phyloP scores from a whole-genome alignment of 495 filamentous ascomycete species.

The Haplographium delicatum region DNA sequence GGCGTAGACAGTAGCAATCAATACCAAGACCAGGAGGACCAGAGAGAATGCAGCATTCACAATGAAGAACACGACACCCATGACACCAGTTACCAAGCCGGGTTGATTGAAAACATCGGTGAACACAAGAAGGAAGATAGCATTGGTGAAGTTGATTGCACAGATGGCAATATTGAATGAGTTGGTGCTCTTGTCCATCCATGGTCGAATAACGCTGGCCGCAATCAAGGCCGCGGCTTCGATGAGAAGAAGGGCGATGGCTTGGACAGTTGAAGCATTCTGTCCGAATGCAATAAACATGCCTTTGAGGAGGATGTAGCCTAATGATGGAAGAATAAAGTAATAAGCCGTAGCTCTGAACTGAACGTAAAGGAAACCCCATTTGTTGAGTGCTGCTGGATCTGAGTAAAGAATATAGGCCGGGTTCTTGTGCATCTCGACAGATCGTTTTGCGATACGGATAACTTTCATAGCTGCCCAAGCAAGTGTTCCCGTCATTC shows the following conservation, averaged over 20 bases:
- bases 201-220: conserved; percentile 78
- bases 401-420: conserved; percentile 98
- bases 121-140: conserved; percentile 79
- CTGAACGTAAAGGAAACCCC: conserved; percentile 97
- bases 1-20: conserved; percentile 77
- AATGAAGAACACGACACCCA: conserved; percentile 92
- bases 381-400: conserved; percentile 87
- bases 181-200: conserved; percentile 99
- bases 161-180: conserved; percentile 93
- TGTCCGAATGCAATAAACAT: conserved; percentile 91
- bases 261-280: conserved; percentile 66
- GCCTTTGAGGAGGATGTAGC: conserved; percentile 77
- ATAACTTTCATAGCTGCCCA: conserved; percentile 92
- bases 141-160: conserved; percentile 85
- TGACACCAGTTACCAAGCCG: conserved; percentile 80
- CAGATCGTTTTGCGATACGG: conserved; percentile 78
- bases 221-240: conserved; percentile 77
- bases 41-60: conserved; percentile 84
- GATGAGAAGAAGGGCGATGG: conserved; percentile 78
- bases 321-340: conserved; percentile 80
- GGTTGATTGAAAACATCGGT: conserved; percentile 82
- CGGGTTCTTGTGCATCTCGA: conserved; percentile 90
- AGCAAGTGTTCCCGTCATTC: conserved; percentile 69
- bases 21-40: conserved; percentile 79
- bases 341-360: conserved; percentile 97